Percentiles rank a stretch among this genome's conserved stretches.
Conservation (phyloP, 805 yeast species). For the Sungouiella thailandica region DNA sequence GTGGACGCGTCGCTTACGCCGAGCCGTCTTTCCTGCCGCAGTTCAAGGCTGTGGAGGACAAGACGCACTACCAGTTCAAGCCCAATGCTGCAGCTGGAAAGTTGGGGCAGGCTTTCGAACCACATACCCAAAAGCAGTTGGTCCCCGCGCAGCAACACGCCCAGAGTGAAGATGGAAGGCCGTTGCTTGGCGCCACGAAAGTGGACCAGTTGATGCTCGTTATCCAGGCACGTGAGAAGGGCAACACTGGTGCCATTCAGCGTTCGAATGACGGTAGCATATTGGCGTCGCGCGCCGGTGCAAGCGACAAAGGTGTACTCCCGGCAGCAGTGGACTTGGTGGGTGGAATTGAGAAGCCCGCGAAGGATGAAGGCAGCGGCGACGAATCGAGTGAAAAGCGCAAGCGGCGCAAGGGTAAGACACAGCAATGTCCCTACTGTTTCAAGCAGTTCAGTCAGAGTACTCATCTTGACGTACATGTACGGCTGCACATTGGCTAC, state of each 20-base stretch:
- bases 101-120: background rate
- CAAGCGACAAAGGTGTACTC: slow-evolving; percentile 37
- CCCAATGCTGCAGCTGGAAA: background rate
- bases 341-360: slow-evolving; percentile 72
- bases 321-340: slow-evolving; percentile 56
- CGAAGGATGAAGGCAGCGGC: slow-evolving; percentile 15
- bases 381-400: slow-evolving; percentile 17
- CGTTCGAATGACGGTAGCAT: slow-evolving; percentile 69
- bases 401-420: slow-evolving; percentile 35
- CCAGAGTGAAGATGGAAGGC: slow-evolving; percentile 58
- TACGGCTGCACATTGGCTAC: slow-evolving; percentile 80
- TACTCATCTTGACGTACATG: slow-evolving; percentile 89
- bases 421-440: slow-evolving; percentile 73
- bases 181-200: slow-evolving; percentile 78
- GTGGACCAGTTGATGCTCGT: slow-evolving; percentile 89
- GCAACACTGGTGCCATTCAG: slow-evolving; percentile 58
- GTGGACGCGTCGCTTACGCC: background rate
- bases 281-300: slow-evolving; percentile 36
- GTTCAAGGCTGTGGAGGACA: background rate
- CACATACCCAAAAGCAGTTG: slow-evolving; percentile 18
- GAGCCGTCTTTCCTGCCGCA: background rate
- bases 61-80: background rate
- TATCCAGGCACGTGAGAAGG: slow-evolving; percentile 81
- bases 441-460: slow-evolving; percentile 77
- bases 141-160: slow-evolving; percentile 45